phyloP scores from a whole-genome alignment of 139 green algal genomes.

The Chlamydomonas sp. region DNA sequence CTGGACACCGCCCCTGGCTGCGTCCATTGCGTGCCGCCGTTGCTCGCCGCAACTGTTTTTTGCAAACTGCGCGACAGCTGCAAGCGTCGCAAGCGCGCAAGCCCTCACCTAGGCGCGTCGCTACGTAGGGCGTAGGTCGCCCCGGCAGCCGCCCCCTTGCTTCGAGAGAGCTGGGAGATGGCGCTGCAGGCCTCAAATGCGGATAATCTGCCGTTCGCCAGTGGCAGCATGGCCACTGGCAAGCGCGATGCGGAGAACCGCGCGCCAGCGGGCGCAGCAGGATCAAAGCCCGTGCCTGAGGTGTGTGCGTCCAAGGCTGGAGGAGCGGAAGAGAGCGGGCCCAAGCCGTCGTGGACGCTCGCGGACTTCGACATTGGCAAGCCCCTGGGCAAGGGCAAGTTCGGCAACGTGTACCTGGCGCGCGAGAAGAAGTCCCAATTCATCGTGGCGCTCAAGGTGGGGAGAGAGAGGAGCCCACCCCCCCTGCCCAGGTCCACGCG shows the following conservation, averaged over 20 bases:
- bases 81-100: too few species aligned
- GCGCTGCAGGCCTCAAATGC: not conserved
- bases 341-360: slow-evolving; percentile 62
- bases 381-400: slow-evolving; percentile 93
- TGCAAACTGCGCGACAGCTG: too few species aligned
- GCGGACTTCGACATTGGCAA: slow-evolving; percentile 96
- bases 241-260: not conserved
- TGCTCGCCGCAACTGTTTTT: too few species aligned
- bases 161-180: not conserved
- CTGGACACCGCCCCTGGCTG: too few species aligned
- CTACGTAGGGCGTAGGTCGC: too few species aligned
- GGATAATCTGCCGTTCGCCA: not conserved
- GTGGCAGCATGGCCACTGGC: not conserved
- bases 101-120: too few species aligned
- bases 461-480: not conserved
- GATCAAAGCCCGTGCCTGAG: not conserved
- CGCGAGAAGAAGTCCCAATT: slow-evolving; percentile 85
- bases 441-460: slow-evolving; percentile 94
- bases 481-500: not conserved
- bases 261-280: not conserved
- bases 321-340: not conserved
- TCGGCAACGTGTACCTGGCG: slow-evolving; percentile 98
- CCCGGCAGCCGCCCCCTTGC: too few species aligned
- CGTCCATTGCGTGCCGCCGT: too few species aligned
- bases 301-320: not conserved